phyloP scores from a whole-genome alignment of 495 filamentous ascomycete species.

The Aspergillus ostianus region DNA sequence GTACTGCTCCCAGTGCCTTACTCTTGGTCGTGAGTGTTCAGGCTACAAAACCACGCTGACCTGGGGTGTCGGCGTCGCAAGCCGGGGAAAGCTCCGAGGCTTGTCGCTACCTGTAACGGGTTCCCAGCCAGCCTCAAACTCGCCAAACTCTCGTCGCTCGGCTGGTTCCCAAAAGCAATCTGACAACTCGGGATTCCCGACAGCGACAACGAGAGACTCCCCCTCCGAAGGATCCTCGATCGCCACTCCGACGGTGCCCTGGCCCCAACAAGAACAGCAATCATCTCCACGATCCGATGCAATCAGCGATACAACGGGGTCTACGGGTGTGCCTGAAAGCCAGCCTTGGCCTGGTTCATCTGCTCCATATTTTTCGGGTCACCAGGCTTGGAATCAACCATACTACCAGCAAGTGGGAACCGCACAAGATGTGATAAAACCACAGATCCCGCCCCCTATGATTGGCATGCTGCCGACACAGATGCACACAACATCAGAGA shows the following conservation, averaged over 20 bases:
- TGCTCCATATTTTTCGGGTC: background rate
- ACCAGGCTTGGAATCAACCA: background rate
- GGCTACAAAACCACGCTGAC: slow-evolving; percentile 98
- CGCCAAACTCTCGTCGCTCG: slow-evolving; percentile 15
- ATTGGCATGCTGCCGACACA: background rate
- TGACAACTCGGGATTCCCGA: background rate
- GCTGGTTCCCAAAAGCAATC: background rate
- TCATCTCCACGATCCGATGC: background rate
- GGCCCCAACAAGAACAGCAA: background rate
- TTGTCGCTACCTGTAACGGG: slow-evolving; percentile 75
- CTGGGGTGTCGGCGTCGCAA: slow-evolving; percentile 96
- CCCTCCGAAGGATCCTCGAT: background rate
- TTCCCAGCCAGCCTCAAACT: slow-evolving; percentile 20
- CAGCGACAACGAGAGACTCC: background rate
- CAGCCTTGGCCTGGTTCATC: background rate
- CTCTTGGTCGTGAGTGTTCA: slow-evolving; percentile 87
- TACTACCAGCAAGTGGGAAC: background rate
- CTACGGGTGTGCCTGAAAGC: background rate
- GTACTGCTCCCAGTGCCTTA: slow-evolving; percentile 93
- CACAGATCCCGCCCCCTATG: background rate
- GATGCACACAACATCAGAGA: background rate
- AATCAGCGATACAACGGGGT: background rate
- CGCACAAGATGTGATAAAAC: background rate
- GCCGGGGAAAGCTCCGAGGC: slow-evolving; percentile 90
- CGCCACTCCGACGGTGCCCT: background rate